Evolutionary conservation across 495 filamentous ascomycete species (phyloP).

Genomic region (Daldinia concentrica): DNA sequence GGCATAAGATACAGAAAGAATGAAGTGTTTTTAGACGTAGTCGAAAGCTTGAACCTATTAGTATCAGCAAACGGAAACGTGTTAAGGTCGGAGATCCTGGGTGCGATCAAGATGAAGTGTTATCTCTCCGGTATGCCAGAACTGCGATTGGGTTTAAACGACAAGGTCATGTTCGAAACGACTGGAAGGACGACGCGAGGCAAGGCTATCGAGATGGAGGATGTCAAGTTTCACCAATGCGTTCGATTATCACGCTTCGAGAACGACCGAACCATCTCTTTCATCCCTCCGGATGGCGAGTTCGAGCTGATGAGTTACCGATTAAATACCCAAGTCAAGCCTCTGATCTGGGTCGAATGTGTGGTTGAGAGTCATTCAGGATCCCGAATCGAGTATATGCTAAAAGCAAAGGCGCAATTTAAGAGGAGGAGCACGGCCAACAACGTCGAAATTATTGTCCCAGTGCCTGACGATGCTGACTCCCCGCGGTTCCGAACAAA

Average conservation of each 20-base stretch:
- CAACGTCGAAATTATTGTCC: conserved; percentile 97
- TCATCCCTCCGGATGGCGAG: conserved; percentile 97
- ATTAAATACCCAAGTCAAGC: conserved; percentile 98
- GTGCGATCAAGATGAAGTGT: conserved; percentile 99
- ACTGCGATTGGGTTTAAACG: conserved; percentile 91
- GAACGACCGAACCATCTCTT: conserved; percentile 98
- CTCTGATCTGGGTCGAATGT: conserved; percentile 98
- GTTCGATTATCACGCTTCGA: conserved; percentile 95
- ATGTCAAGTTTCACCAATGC: conserved; percentile 99
- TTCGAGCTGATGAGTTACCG: conserved; percentile 99
- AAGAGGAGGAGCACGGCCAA: conserved; percentile 98
- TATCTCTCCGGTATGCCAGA: conserved; percentile 99
- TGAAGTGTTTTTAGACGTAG: conserved; percentile 97
- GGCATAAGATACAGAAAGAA: conserved; percentile 99
- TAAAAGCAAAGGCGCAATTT: conserved; percentile 98
- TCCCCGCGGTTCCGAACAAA: conserved; percentile 97
- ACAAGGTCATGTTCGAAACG: conserved; percentile 99
- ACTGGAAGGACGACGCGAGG: conserved; percentile 94
- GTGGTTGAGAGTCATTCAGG: conserved; percentile 95
- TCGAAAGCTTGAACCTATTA: conserved; percentile 96
- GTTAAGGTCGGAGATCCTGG: conserved; percentile 94
- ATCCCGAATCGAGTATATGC: conserved; percentile 96
- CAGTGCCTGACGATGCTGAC: conserved; percentile 97
- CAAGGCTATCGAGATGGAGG: conserved; percentile 99
- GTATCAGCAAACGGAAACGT: conserved; percentile 96